phyloP scores from a whole-genome alignment of 306 rosid species.

The Psophocarpus tetragonolobus region DNA sequence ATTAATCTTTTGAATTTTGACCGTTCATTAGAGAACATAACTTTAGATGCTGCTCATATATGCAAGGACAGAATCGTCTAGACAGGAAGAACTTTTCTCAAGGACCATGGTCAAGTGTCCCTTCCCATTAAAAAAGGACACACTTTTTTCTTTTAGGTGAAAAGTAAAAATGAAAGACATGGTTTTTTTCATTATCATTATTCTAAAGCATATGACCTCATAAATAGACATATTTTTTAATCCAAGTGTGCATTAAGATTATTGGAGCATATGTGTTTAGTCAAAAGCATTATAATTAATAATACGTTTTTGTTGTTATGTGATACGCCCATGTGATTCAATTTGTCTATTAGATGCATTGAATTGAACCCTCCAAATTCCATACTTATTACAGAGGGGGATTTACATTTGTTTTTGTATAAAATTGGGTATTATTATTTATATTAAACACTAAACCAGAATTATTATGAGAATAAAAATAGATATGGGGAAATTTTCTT shows the following conservation, averaged over 20 bases:
- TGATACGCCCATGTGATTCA: background rate
- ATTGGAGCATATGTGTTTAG: background rate
- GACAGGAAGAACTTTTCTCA: background rate
- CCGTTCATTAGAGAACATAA: background rate
- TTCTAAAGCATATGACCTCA: background rate
- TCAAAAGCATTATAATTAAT: background rate
- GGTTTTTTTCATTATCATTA: background rate
- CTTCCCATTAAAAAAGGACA: slow-evolving; percentile 1
- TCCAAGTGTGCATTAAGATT: background rate
- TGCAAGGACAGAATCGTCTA: background rate
- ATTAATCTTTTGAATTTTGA: background rate
- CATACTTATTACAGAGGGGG: background rate
- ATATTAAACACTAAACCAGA: too few species aligned
- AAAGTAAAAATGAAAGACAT: background rate
- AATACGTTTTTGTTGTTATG: slow-evolving; percentile 27
- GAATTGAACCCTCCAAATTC: background rate
- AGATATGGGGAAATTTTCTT: background rate
- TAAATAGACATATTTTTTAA: background rate
- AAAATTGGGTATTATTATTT: background rate
- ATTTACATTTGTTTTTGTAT: background rate
- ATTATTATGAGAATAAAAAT: too few species aligned
- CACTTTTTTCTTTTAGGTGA: background rate
- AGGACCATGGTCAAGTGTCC: background rate
- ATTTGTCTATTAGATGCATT: slow-evolving; percentile 8
- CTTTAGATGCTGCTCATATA: background rate